Conservation (phyloP, 2,329 filamentous ascomycete genomes). For the Drechslerella dactyloides region DNA sequence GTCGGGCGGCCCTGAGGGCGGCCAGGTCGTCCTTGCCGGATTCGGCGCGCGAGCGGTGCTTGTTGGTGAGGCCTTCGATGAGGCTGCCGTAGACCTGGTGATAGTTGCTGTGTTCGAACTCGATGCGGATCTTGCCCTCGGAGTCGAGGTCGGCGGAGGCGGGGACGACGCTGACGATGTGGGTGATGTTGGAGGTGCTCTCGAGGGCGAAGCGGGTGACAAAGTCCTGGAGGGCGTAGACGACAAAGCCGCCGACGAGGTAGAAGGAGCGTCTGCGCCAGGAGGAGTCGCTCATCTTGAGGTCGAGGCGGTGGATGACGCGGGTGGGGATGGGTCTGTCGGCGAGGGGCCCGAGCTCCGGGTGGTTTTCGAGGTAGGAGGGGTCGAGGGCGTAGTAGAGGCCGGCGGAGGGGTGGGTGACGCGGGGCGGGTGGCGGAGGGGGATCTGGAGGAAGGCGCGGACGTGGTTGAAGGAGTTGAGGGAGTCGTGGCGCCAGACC, state of each 20-base stretch:
- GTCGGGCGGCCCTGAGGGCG: conserved; percentile 3
- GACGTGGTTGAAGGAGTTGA: conserved; percentile 50
- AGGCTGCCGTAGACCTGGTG: conserved; percentile 14
- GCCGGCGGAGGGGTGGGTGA: conserved; percentile 53
- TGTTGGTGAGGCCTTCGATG: conserved; percentile 1
- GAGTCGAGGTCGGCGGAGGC: conserved; percentile 24
- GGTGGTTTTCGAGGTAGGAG: conserved; percentile 52
- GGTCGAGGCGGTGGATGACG: conserved; percentile 31
- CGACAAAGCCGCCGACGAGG: conserved; percentile 32
- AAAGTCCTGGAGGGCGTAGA: conserved; percentile 29
- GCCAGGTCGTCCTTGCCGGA: not conserved
- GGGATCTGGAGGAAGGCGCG: conserved; percentile 53
- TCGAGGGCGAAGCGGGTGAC: not conserved
- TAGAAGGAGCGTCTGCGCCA: conserved; percentile 26
- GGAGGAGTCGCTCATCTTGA: conserved; percentile 3
- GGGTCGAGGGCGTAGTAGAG: conserved; percentile 53
- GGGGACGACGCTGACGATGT: conserved; percentile 22
- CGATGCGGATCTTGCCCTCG: conserved; percentile 33
- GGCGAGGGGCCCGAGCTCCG: conserved; percentile 42
- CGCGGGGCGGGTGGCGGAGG: conserved; percentile 37
- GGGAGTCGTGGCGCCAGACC: conserved; percentile 16
- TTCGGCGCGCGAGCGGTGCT: not conserved
- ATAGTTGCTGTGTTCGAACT: conserved; percentile 25
- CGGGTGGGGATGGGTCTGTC: conserved; percentile 27
- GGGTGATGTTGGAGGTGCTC: conserved; percentile 25